A percentile compares a stretch with the other conserved stretches of the same genome.
These are phyloP conservation scores for Pichia sp. DNA, from an alignment of 1,139 yeast species.

Conservation along the genomic window DNA sequence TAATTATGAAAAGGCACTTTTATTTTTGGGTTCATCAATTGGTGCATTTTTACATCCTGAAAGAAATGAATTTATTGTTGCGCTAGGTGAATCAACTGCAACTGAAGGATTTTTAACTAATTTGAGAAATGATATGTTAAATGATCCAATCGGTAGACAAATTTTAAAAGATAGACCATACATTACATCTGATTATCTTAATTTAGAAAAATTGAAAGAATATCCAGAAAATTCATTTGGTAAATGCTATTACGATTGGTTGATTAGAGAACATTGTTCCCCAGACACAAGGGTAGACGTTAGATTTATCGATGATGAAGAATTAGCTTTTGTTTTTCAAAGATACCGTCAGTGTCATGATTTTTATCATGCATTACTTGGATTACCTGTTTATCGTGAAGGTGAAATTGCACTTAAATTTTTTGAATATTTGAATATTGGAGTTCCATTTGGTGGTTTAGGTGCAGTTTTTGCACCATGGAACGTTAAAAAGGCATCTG, in stretches of 20 bases:
- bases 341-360: constrained; percentile 96
- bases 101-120: constrained; percentile 56
- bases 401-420: constrained; percentile 94
- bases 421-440: constrained; percentile 86
- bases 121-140: constrained; percentile 67
- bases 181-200: constrained; percentile 66
- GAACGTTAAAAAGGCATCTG: constrained; percentile 33
- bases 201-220: constrained; percentile 52
- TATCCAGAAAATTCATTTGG: constrained; percentile 78
- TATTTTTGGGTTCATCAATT: constrained; percentile 72
- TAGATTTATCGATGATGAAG: constrained; percentile 80
- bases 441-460: constrained; percentile 92
- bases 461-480: constrained; percentile 88
- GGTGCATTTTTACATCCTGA: constrained; percentile 84
- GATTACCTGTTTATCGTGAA: constrained; percentile 84
- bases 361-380: constrained; percentile 88
- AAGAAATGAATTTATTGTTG: constrained; percentile 76
- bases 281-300: constrained; percentile 94
- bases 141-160: constrained; percentile 68
- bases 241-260: constrained; percentile 70
- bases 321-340: constrained; percentile 84
- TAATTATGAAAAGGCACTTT: constrained; percentile 51
- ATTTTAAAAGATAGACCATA: constrained; percentile 77
- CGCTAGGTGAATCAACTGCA: constrained; percentile 90
- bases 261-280: constrained; percentile 79